Conservation (phyloP, 345 rosid species). For the Gynandropsis gynandra region DNA sequence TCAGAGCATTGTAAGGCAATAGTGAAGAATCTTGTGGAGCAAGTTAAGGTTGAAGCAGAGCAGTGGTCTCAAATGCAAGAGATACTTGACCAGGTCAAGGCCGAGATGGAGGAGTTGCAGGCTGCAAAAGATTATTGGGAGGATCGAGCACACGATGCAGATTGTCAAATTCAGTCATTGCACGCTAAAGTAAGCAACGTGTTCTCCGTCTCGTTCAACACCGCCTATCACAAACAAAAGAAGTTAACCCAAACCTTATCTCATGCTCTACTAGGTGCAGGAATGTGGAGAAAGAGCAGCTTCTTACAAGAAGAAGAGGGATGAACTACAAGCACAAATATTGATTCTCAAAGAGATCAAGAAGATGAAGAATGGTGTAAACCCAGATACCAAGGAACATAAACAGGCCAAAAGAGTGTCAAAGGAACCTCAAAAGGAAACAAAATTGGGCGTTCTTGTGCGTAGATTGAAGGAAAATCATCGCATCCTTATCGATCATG, state of each 20-base stretch:
- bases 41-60: slow-evolving; percentile 63
- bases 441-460: too few species aligned
- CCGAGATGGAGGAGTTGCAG: slow-evolving; percentile 72
- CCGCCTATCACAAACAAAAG: too few species aligned
- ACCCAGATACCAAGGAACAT: too few species aligned
- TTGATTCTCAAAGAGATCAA: slow-evolving; percentile 15
- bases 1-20: slow-evolving; percentile 63
- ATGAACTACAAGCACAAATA: slow-evolving; percentile 36
- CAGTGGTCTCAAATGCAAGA: slow-evolving; percentile 87
- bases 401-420: too few species aligned
- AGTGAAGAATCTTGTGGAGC: slow-evolving; percentile 47
- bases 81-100: slow-evolving; percentile 57
- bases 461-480: too few species aligned
- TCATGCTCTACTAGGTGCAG: background rate
- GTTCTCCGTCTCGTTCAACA: too few species aligned
- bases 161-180: slow-evolving; percentile 39
- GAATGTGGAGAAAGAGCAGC: slow-evolving; percentile 54
- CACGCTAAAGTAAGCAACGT: slow-evolving; percentile 21
- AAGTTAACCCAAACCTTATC: too few species aligned
- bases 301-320: slow-evolving; percentile 33
- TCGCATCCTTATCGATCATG: too few species aligned
- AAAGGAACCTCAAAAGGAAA: too few species aligned
- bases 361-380: too few species aligned
- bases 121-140: slow-evolving; percentile 69
- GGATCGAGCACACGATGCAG: slow-evolving; percentile 49